Conservation (phyloP, 2,329 filamentous ascomycete genomes). For the Ceratocystis cubensis region DNA sequence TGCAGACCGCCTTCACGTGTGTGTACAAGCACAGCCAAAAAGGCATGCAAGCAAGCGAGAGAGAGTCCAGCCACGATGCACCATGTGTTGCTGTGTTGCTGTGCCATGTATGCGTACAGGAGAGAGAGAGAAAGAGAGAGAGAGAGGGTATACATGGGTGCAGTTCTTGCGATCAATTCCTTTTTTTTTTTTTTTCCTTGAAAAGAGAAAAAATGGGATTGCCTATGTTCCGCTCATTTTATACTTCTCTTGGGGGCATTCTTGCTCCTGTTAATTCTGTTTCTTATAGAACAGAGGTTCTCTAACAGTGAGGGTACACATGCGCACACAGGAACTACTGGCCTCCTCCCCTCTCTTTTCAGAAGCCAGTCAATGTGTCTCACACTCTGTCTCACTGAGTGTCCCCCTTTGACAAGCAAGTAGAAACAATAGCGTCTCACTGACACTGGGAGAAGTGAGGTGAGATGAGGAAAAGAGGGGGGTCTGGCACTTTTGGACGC, state of each 20-base stretch:
- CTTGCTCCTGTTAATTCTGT: background rate
- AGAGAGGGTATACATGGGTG: background rate
- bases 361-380: slow-evolving; percentile 1
- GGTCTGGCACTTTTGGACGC: slow-evolving; percentile 7
- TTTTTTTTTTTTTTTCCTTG: background rate
- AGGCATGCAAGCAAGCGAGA: slow-evolving; percentile 9
- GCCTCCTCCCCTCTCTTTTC: background rate
- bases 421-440: slow-evolving; percentile 7
- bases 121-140: no score
- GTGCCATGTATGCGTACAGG: background rate
- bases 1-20: slow-evolving; percentile 7
- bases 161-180: background rate
- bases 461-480: background rate
- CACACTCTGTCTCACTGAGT: slow-evolving; percentile 4
- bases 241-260: background rate
- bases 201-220: no score
- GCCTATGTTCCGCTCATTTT: no score
- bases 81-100: slow-evolving; percentile 1
- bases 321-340: background rate
- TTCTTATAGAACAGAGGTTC: slow-evolving; percentile 6
- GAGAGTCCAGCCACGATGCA: slow-evolving; percentile 6
- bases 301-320: background rate
- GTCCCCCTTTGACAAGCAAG: background rate
- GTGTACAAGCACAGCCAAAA: slow-evolving; percentile 5
- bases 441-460: background rate